A percentile compares a stretch with the other conserved stretches of the same genome.
phyloP scores from a whole-genome alignment of 768 basidiomycete genomes.

The Rhodotorula graminis region DNA sequence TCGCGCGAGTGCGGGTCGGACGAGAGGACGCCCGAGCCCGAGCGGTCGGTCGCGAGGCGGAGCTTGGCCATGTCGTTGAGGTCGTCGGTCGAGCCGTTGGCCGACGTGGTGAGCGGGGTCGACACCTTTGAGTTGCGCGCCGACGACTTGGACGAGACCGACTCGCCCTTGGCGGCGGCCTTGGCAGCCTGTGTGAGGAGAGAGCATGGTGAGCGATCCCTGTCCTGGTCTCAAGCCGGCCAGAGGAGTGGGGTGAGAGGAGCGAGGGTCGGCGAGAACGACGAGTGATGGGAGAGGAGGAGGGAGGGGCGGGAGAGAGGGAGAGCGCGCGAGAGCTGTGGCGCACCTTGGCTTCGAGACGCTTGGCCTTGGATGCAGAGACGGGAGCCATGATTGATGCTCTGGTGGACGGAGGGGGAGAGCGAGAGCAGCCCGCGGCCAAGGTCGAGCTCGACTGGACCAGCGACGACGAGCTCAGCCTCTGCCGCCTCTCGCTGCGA shows the following conservation, averaged over 20 bases:
- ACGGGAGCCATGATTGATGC: constrained; percentile 20
- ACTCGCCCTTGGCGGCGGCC: constrained; percentile 49
- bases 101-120: constrained; percentile 81
- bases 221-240: neutral
- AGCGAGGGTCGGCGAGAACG: neutral
- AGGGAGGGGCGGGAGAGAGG: neutral
- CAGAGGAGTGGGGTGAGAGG: neutral
- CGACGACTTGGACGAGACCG: constrained; percentile 53
- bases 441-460: no score
- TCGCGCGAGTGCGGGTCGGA: constrained; percentile 90
- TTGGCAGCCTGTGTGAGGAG: constrained; percentile 55
- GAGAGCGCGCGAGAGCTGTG: neutral
- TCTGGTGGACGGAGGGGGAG: neutral
- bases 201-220: neutral
- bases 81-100: constrained; percentile 74
- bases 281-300: neutral
- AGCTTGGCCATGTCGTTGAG: constrained; percentile 77
- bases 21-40: constrained; percentile 71
- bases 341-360: constrained; percentile 79
- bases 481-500: no score
- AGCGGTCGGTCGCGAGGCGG: constrained; percentile 84
- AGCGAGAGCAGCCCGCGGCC: no score
- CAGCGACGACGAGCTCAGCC: neutral
- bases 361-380: constrained; percentile 62
- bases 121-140: constrained; percentile 56